Percentiles rank a stretch among this genome's conserved stretches.
Conservation (phyloP, 805 yeast genomes). For the Metschnikowia noctiluminum region DNA sequence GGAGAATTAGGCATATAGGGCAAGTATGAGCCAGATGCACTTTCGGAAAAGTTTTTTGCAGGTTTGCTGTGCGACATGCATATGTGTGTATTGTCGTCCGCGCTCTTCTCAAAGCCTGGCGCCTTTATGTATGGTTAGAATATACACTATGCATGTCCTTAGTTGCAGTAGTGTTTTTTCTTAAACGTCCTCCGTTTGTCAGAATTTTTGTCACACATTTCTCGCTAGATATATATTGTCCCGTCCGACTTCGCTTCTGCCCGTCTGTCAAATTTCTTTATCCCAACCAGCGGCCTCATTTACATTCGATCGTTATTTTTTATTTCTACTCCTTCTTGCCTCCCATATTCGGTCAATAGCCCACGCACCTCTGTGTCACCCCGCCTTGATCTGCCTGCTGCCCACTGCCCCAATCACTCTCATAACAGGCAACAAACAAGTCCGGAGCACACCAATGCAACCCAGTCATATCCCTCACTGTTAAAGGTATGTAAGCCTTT, state of each 20-base stretch:
- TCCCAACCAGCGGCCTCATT: neutral
- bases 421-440: neutral
- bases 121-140: conserved; percentile 9
- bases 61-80: conserved; percentile 10
- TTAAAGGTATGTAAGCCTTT: neutral
- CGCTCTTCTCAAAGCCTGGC: conserved; percentile 5
- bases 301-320: no score
- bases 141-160: conserved; percentile 7
- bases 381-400: neutral
- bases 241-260: neutral
- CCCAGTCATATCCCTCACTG: neutral
- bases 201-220: neutral
- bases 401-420: neutral
- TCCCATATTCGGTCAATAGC: neutral
- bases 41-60: neutral
- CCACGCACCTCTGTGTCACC: neutral
- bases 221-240: neutral
- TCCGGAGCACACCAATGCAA: neutral
- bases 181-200: neutral
- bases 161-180: conserved; percentile 3
- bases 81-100: neutral
- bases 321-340: no score
- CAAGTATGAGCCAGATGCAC: neutral
- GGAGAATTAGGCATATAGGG: neutral
- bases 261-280: neutral